A percentile compares a stretch with the other conserved stretches of the same genome.
phyloP scores from a whole-genome alignment of 768 basidiomycete genomes.

The Podaxis mareebaensis region DNA sequence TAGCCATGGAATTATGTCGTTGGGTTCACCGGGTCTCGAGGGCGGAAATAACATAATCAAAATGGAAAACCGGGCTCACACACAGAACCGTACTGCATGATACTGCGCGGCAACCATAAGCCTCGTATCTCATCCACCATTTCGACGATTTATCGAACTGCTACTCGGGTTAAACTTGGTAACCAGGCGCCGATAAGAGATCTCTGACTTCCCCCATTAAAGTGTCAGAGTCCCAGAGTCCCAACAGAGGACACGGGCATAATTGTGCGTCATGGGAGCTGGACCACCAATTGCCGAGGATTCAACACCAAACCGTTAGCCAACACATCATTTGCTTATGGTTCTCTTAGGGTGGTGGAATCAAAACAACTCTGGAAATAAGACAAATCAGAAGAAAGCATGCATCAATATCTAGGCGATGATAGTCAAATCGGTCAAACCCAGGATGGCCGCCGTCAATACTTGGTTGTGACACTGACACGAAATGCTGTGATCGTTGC shows the following conservation, averaged over 20 bases:
- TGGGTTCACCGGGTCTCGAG: background rate
- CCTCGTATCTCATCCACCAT: constrained; percentile 49
- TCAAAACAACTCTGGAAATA: constrained; percentile 19
- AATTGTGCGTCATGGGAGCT: constrained; percentile 39
- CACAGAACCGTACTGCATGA: constrained; percentile 51
- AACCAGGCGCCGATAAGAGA: constrained; percentile 26
- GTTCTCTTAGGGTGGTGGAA: constrained; percentile 64
- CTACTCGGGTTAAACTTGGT: constrained; percentile 33
- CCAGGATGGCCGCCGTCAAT: constrained; percentile 8
- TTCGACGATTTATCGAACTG: constrained; percentile 37
- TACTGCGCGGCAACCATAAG: constrained; percentile 55
- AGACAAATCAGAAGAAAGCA: constrained; percentile 10
- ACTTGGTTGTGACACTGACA: constrained; percentile 13
- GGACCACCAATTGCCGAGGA: constrained; percentile 38
- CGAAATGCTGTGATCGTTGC: constrained; percentile 7
- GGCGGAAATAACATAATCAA: constrained; percentile 13
- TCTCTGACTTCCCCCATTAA: constrained; percentile 34
- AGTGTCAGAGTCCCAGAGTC: constrained; percentile 42
- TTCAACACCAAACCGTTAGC: constrained; percentile 49
- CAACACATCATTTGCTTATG: constrained; percentile 73
- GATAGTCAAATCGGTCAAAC: constrained; percentile 3
- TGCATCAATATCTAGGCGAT: constrained; percentile 7
- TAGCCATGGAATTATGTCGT: constrained; percentile 11
- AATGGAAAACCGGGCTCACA: constrained; percentile 57
- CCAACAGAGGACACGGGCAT: constrained; percentile 25